Evolutionary conservation across 305 asterid species (phyloP), one percentile per base, ranked within the genome.

Genomic region (Rubia tinctorum): DNA sequence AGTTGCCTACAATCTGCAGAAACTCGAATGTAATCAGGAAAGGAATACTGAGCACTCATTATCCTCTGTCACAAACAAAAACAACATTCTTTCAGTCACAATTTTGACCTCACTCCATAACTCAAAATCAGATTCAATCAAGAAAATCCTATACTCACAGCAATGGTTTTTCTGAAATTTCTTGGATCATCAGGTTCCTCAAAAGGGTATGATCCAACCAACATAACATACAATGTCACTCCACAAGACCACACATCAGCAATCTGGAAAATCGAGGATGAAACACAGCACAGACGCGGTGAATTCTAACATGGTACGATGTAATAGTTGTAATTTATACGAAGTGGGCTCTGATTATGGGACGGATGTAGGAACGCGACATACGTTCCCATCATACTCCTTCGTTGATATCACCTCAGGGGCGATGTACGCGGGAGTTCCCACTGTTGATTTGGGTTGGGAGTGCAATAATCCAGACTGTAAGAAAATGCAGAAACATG

Each of bases 181-280:
- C 81, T 82, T 0, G 88, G 88, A 71, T 84, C 88, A 55, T 84
- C 88, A 9, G 82, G 88, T 58, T 84, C 88, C 75, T 84, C 88
- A 39, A 84, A 84, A 53, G 88, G 88, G n/a, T 84, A 84, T 30
- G 86, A 82, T 71, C 88, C 88, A 3, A 82, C 86, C 75, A 84
- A 25, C 88, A 84, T 84, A 40, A 84, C 86, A 51, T 82, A 84
- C 69, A 84, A 56, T 56, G 88, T 84, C 76, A 84, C 88, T 10
- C 86, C 88, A 49, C 86, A 82, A 8, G 88, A 84, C 88, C 88
- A 84, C 15, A 84, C 86, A 60, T 84, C 88, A 17, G 88, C 86
- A 11, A 84, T 82, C 88, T 84, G 59, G 25, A 77, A 51, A 63
- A 60, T 37, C 47, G 15, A 51, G 18, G 8, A 17, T 42, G 23